Conservation (phyloP, 2,329 filamentous ascomycete species). For the Bipolaris cookei region DNA sequence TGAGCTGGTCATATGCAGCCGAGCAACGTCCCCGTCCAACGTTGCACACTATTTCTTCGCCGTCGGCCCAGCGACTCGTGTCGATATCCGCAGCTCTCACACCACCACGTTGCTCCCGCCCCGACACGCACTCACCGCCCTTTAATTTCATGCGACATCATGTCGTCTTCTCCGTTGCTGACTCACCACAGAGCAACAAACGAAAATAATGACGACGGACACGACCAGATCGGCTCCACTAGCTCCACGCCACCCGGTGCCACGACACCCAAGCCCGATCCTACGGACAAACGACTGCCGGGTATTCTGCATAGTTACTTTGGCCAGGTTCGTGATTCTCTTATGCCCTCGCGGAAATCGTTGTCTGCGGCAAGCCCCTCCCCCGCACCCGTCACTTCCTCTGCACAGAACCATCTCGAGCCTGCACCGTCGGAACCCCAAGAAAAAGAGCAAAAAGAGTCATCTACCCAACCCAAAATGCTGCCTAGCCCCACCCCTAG, state of each 20-base stretch:
- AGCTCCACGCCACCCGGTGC: conserved; percentile 89
- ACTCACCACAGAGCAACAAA: conserved; percentile 56
- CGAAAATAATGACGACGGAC: conserved; percentile 75
- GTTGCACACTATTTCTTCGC: conserved; percentile 43
- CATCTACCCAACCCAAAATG: conserved; percentile 56
- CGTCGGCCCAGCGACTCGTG: background rate
- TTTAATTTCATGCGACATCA: conserved; percentile 18
- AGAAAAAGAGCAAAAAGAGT: conserved; percentile 33
- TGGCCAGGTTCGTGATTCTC: conserved; percentile 92
- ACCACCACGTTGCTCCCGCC: background rate
- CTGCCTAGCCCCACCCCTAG: conserved; percentile 58
- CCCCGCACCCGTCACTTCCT: conserved; percentile 44
- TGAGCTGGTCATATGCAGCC: conserved; percentile 20
- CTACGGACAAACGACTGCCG: conserved; percentile 91
- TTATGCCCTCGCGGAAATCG: conserved; percentile 54
- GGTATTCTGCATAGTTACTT: conserved; percentile 96
- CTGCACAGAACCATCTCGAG: conserved; percentile 17
- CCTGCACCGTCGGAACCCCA: conserved; percentile 22
- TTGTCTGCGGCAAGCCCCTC: conserved; percentile 47
- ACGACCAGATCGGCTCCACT: conserved; percentile 77
- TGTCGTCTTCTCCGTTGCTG: conserved; percentile 44
- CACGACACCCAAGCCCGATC: conserved; percentile 91
- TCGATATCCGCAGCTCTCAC: background rate
- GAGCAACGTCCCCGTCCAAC: conserved; percentile 17
- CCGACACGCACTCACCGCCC: conserved; percentile 18